These are phyloP conservation scores for Aphanoascus verrucosus DNA, from an alignment of 2,329 filamentous ascomycete genomes.

Conservation along the genomic window DNA sequence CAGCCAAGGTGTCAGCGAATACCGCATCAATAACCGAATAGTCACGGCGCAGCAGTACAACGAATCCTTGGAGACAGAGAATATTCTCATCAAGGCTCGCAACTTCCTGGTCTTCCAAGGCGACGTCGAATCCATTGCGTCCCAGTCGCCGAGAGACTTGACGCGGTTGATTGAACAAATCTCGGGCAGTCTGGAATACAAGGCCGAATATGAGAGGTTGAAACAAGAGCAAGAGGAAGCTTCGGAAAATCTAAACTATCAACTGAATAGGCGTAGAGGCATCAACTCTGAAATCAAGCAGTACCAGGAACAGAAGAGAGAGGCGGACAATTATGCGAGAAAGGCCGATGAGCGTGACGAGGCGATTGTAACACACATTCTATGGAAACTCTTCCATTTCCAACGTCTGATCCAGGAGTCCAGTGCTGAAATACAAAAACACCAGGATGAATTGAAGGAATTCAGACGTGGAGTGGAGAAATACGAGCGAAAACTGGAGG, in stretches of 20 bases:
- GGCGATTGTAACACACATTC: conserved; percentile 80
- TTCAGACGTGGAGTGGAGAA: conserved; percentile 77
- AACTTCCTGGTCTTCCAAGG: conserved; percentile 99
- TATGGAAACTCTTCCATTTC: conserved; percentile 96
- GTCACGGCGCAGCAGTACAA: conserved; percentile 92
- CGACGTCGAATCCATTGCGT: conserved; percentile 92
- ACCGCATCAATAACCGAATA: conserved; percentile 85
- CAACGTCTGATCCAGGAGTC: conserved; percentile 90
- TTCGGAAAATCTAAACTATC: conserved; percentile 76
- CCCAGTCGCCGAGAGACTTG: conserved; percentile 85
- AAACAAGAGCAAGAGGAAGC: conserved; percentile 78
- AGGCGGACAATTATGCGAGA: conserved; percentile 83
- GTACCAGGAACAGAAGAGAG: conserved; percentile 91
- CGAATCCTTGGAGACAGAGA: conserved; percentile 78
- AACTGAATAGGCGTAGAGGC: conserved; percentile 76
- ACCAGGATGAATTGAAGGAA: conserved; percentile 91
- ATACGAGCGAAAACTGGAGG: conserved; percentile 68
- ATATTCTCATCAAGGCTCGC: conserved; percentile 93
- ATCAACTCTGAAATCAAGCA: conserved; percentile 98
- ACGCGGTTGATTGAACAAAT: conserved; percentile 95
- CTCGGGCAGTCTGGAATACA: conserved; percentile 88
- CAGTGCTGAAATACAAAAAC: conserved; percentile 76
- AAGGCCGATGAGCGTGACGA: conserved; percentile 85
- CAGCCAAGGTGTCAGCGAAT: conserved; percentile 77
- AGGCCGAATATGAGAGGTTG: conserved; percentile 83